A percentile compares a stretch with the other conserved stretches of the same genome.
These are phyloP conservation scores for Fusarium anthophilum DNA, from an alignment of 2,329 filamentous ascomycete species.

Conservation along the genomic window DNA sequence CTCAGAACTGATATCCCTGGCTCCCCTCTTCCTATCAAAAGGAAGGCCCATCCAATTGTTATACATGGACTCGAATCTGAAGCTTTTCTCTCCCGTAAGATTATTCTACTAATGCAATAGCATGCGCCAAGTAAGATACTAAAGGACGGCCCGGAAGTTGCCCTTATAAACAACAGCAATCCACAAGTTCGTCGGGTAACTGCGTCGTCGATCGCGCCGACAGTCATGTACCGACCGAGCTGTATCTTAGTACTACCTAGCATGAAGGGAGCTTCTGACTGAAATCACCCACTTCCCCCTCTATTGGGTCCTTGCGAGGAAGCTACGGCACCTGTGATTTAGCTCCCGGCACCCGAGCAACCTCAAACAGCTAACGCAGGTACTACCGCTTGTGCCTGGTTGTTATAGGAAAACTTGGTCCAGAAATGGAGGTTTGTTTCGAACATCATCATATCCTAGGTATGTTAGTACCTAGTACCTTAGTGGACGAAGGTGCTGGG, in stretches of 20 bases:
- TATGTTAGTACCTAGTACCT: too few relatives aligned
- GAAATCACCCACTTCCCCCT: neutral
- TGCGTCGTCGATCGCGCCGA: constrained; percentile 27
- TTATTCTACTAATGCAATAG: constrained; percentile 19
- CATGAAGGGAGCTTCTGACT: neutral
- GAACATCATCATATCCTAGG: constrained; percentile 6
- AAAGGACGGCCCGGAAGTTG: constrained; percentile 3
- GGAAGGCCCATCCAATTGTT: constrained; percentile 32
- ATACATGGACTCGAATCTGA: constrained; percentile 22
- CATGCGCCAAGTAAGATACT: neutral
- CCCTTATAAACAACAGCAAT: constrained; percentile 3
- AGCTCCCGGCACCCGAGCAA: constrained; percentile 25
- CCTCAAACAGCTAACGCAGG: constrained; percentile 29
- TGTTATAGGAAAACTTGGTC: constrained; percentile 3
- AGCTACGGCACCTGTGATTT: constrained; percentile 12
- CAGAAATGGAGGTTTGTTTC: constrained; percentile 19
- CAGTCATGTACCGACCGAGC: neutral
- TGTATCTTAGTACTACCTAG: neutral
- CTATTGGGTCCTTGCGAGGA: neutral
- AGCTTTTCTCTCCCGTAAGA: neutral
- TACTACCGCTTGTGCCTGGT: constrained; percentile 11
- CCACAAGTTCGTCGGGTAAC: constrained; percentile 35
- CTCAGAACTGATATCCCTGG: constrained; percentile 4
- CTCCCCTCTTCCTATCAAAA: constrained; percentile 1
- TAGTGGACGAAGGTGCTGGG: neutral